phyloP scores from a whole-genome alignment of 441 rosid genomes.

The Arabidopsis hybrid region DNA sequence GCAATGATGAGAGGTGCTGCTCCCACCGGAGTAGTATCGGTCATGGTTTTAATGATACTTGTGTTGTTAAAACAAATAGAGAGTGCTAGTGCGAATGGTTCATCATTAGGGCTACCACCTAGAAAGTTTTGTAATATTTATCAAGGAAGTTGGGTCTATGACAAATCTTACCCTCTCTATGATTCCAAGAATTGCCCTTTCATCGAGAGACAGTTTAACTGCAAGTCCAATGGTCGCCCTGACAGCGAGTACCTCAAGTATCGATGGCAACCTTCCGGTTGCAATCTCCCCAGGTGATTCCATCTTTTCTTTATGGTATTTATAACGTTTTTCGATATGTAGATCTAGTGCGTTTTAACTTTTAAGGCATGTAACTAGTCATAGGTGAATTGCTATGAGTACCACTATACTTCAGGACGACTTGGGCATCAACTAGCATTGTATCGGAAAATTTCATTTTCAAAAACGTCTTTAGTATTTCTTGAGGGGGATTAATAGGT shows the following conservation, averaged over 20 bases:
- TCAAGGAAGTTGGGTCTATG: constrained; percentile 69
- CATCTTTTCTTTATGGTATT: background rate
- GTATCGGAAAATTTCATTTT: background rate
- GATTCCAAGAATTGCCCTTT: constrained; percentile 62
- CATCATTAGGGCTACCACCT: constrained; percentile 2
- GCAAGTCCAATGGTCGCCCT: constrained; percentile 73
- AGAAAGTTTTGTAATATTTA: constrained; percentile 53
- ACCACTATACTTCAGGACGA: too few relatives aligned
- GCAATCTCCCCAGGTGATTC: constrained; percentile 62
- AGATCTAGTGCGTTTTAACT: background rate
- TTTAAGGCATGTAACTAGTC: background rate
- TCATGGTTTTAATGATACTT: constrained; percentile 38
- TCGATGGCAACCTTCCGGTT: constrained; percentile 74
- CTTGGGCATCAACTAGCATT: background rate
- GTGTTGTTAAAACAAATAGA: constrained; percentile 32
- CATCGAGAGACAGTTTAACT: constrained; percentile 63
- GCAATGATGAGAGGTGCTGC: constrained; percentile 42
- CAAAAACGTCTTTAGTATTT: background rate
- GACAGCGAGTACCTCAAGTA: constrained; percentile 62
- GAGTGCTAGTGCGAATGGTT: constrained; percentile 24
- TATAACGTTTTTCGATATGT: background rate
- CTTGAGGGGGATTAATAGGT: background rate
- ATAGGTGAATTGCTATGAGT: background rate
- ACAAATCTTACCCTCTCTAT: constrained; percentile 67
- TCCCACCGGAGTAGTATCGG: constrained; percentile 16